Evolutionary conservation across 1,284 basidiomycete species (phyloP).

Genomic region (Cutaneotrichosporon cutaneum): DNA sequence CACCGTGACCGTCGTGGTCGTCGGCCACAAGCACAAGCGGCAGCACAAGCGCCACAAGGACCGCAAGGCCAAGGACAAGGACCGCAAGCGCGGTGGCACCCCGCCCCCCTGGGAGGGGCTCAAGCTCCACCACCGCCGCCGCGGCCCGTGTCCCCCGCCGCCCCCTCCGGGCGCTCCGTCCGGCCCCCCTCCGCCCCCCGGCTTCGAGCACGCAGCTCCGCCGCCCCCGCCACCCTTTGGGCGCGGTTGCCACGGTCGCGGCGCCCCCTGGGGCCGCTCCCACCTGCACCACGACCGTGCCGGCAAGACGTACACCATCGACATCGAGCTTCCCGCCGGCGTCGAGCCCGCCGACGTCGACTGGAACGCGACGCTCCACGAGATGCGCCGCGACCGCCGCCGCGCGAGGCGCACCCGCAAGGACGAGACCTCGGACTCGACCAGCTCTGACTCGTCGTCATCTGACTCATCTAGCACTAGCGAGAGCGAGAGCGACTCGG

Average conservation of each 20-base stretch:
- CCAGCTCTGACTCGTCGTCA: not conserved
- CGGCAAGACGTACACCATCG: not conserved
- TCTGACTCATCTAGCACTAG: not conserved
- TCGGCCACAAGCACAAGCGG: not conserved
- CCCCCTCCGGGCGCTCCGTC: not conserved
- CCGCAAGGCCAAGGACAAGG: not conserved
- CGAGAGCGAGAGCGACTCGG: not conserved
- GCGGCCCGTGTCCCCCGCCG: not conserved
- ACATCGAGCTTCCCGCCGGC: not conserved
- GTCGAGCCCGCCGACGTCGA: constrained; percentile 2
- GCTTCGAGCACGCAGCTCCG: not conserved
- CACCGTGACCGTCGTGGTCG: constrained; percentile 2
- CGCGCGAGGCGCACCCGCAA: not conserved
- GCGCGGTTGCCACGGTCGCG: not conserved
- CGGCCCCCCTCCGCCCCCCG: not conserved
- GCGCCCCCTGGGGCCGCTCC: not conserved
- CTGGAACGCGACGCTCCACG: not conserved
- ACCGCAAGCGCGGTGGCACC: constrained; percentile 9
- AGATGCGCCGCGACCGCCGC: not conserved
- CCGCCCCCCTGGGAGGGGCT: constrained; percentile 10
- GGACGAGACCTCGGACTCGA: constrained; percentile 3
- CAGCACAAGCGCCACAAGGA: not conserved
- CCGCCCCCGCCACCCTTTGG: not conserved
- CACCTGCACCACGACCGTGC: not conserved
- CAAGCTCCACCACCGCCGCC: constrained; percentile 2